Percentiles rank a stretch among this genome's conserved stretches.
These are phyloP conservation scores for Metschnikowia noctiluminum DNA, from an alignment of 805 yeast genomes.

Conservation along the genomic window DNA sequence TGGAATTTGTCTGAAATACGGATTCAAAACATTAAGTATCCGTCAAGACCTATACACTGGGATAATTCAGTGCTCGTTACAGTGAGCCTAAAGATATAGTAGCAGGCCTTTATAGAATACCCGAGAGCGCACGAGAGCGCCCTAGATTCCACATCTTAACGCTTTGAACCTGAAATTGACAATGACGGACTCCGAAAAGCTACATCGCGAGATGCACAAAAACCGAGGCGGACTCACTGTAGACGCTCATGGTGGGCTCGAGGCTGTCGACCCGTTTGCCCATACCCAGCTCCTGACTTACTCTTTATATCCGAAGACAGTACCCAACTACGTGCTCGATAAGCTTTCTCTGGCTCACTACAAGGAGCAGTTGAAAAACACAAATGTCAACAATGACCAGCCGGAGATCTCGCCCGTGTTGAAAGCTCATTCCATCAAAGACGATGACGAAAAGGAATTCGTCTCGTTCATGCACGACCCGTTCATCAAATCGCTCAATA, in stretches of 20 bases:
- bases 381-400: constrained; percentile 25
- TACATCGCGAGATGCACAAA: constrained; percentile 4
- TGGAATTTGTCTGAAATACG: too few relatives aligned
- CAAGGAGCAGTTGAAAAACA: constrained; percentile 33
- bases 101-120: too few relatives aligned
- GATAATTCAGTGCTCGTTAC: too few relatives aligned
- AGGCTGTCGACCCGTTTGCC: constrained; percentile 25
- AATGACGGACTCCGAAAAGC: constrained; percentile 8
- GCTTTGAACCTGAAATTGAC: background rate
- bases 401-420: constrained; percentile 10
- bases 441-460: constrained; percentile 30
- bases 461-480: constrained; percentile 37
- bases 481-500: constrained; percentile 36
- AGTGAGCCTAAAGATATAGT: too few relatives aligned
- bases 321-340: constrained; percentile 67
- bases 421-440: constrained; percentile 9
- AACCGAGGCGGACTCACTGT: constrained; percentile 7
- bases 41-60: too few relatives aligned
- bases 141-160: background rate
- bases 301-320: constrained; percentile 33
- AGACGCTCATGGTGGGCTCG: constrained; percentile 11
- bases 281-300: constrained; percentile 29
- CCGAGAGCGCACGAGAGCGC: background rate
- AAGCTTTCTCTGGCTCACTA: constrained; percentile 43
- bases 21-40: too few relatives aligned